phyloP scores from a whole-genome alignment of 192 early-diverging fungal genomes.

The Coemansia sp. region DNA sequence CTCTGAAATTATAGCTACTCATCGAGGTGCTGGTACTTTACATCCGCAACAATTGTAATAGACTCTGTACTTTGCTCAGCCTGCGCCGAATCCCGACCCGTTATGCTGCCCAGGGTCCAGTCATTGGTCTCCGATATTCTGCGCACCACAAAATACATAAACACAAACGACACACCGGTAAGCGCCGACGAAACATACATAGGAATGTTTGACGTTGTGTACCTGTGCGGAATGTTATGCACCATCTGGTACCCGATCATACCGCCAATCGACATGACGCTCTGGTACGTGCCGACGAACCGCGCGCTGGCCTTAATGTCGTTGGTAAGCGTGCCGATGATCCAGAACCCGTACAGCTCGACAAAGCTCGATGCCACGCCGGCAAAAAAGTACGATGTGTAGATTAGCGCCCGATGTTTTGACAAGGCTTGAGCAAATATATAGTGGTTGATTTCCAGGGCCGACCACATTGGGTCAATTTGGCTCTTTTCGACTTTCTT shows the following conservation, averaged over 20 bases:
- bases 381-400: conserved; percentile 34
- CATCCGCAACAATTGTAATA: conserved; percentile 20
- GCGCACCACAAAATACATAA: conserved; percentile 31
- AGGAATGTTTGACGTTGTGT: conserved; percentile 23
- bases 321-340: conserved; percentile 50
- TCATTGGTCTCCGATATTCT: conserved; percentile 45
- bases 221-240: conserved; percentile 11
- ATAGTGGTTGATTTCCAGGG: conserved; percentile 1
- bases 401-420: conserved; percentile 12
- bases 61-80: conserved; percentile 14
- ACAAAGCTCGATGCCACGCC: conserved; percentile 41
- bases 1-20: not conserved
- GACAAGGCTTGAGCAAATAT: conserved; percentile 16
- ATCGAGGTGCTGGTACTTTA: conserved; percentile 25
- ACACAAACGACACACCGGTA: conserved; percentile 20
- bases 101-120: conserved; percentile 37
- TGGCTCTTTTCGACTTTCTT: conserved; percentile 7
- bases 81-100: not conserved
- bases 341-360: conserved; percentile 47
- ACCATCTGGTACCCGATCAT: conserved; percentile 32
- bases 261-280: conserved; percentile 37
- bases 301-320: conserved; percentile 40
- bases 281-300: conserved; percentile 41
- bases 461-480: conserved; percentile 13
- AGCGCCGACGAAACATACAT: conserved; percentile 21